These are phyloP conservation scores for Phanerodontia chrysosporium DNA, from an alignment of 768 basidiomycete species.

Conservation along the genomic window DNA sequence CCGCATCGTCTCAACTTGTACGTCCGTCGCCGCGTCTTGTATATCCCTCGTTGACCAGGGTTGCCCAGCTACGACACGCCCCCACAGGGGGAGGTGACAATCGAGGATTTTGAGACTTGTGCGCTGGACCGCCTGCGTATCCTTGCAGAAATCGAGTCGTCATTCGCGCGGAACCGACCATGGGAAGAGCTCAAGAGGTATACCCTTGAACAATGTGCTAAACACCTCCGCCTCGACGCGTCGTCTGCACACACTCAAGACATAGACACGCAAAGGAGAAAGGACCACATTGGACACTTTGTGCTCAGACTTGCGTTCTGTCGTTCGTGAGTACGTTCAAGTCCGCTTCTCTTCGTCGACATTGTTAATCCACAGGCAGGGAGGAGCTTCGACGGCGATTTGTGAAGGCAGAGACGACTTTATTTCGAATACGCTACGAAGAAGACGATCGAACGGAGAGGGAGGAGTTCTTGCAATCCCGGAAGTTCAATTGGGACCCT, in stretches of 20 bases:
- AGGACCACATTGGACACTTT: slow-evolving; percentile 90
- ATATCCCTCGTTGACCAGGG: slow-evolving; percentile 9
- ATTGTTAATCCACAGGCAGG: slow-evolving; percentile 35
- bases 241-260: slow-evolving; percentile 46
- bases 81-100: slow-evolving; percentile 81
- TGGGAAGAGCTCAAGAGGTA: slow-evolving; percentile 72
- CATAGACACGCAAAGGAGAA: slow-evolving; percentile 61
- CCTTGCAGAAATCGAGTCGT: slow-evolving; percentile 88
- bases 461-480: slow-evolving; percentile 57
- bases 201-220: slow-evolving; percentile 58
- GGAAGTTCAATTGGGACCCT: slow-evolving; percentile 53
- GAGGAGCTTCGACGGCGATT: slow-evolving; percentile 89
- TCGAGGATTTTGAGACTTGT: slow-evolving; percentile 92
- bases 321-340: slow-evolving; percentile 70
- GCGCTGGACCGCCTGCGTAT: slow-evolving; percentile 86
- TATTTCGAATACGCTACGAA: slow-evolving; percentile 84
- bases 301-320: slow-evolving; percentile 93
- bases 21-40: slow-evolving; percentile 14
- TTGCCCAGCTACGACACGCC: slow-evolving; percentile 76
- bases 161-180: slow-evolving; percentile 76
- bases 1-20: slow-evolving; percentile 80
- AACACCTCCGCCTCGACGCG: slow-evolving; percentile 68
- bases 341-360: neutral
- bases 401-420: slow-evolving; percentile 79
- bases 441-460: slow-evolving; percentile 53